Base-by-base conservation (phyloP, 2,329 filamentous ascomycete genomes). In the Colletotrichum paranaense region DNA sequence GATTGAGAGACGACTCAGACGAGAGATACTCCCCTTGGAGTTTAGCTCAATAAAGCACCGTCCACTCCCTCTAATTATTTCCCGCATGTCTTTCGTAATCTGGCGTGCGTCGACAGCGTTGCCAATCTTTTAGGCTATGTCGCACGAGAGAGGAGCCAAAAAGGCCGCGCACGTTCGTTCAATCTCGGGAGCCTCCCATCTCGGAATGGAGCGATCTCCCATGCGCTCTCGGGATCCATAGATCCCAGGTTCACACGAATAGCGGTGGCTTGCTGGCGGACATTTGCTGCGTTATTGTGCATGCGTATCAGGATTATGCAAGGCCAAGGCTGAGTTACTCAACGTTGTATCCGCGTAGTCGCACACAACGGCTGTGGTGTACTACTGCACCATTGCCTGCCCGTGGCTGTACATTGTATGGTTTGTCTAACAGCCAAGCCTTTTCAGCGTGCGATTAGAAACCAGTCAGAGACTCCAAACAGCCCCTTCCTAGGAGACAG, bases 131-230 rank as follows among this genome's bases (percentile, higher is more conserved):
- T 38, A 56, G 35, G 46, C 69, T 46, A 55, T 42, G 53, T 59
- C 52, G 52, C 69, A 68, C 64, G 19, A 68, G 59, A 26, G 52
- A 38, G 19, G 53, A 42, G 28, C 32, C 19, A 46, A 46, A 56
- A n/a, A 35, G 59, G 35, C 26, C 58, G 69, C 65, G 69, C 69
- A 72, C 69, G 69, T 68, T 72, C 59, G 38, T 53, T 63, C 56
- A 71, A 70, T 70, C 56, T 66, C 60, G 71, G 67, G 46, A 65
- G 46, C 35, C 60, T 57, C 67, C 71, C 67, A 70, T 73, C 60
- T 70, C 66, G 70, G 71, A 60, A 70, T 70, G 60, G 60, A 71
- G 71, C 71, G 67, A 73, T 65, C 67, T 65, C 52, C 52, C 32
- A 57, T 30, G 62, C 42, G 16, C 28, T 59, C 24, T 30, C 32